These are phyloP conservation scores for Talaromyces liani DNA, from an alignment of 495 filamentous ascomycete species.

Conservation along the genomic window DNA sequence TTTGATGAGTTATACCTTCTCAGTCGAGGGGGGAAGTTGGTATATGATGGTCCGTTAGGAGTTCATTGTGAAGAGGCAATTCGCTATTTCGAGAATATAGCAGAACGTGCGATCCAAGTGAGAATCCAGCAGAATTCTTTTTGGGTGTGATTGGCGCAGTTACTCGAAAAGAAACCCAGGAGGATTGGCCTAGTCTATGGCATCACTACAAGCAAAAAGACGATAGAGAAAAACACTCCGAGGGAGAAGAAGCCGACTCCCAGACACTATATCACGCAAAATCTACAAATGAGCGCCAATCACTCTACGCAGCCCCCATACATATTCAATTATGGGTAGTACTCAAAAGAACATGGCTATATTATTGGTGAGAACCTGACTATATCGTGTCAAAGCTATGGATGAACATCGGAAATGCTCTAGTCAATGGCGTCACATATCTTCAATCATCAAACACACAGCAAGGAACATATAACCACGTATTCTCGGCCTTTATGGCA, in stretches of 20 bases:
- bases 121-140: conserved; percentile 89
- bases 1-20: conserved; percentile 89
- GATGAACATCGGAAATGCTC: conserved; percentile 40
- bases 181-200: conserved; percentile 79
- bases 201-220: conserved; percentile 53
- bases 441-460: conserved; percentile 62
- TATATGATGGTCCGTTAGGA: conserved; percentile 64
- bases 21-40: conserved; percentile 67
- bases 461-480: conserved; percentile 87
- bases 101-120: conserved; percentile 55
- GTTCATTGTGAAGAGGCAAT: conserved; percentile 43
- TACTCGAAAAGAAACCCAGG: conserved; percentile 60
- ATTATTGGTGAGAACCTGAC: conserved; percentile 54
- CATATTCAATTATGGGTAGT: conserved; percentile 44
- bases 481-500: conserved; percentile 86
- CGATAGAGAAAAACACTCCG: conserved; percentile 53
- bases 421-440: conserved; percentile 93
- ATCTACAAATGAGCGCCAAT: conserved; percentile 17
- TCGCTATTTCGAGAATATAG: conserved; percentile 74
- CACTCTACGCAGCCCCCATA: conserved; percentile 50
- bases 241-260: conserved; percentile 57
- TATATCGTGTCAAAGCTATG: conserved; percentile 54
- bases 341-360: conserved; percentile 42
- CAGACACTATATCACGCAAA: conserved; percentile 22
- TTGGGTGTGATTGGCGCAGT: conserved; percentile 84